A percentile compares a stretch with the other conserved stretches of the same genome.
Conservation (phyloP, 176 grass and related monocot genomes). For the Dendrocalamus sinicus region DNA sequence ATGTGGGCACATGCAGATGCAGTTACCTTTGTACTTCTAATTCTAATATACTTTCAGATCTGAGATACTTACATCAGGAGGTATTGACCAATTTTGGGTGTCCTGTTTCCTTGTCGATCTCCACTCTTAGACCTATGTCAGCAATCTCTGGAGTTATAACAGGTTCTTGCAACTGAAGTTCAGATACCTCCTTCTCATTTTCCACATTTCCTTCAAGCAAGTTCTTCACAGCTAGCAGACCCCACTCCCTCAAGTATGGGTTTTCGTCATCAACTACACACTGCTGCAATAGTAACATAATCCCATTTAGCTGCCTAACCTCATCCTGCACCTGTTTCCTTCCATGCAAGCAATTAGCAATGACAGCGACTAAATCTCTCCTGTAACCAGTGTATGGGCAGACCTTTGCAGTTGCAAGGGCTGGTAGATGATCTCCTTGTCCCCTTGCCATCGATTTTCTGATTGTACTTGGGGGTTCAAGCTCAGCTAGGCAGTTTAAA, state of each 20-base stretch:
- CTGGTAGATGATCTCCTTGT: constrained; percentile 42
- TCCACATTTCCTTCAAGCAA: constrained; percentile 86
- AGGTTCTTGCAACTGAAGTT: constrained; percentile 80
- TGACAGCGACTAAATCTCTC: constrained; percentile 78
- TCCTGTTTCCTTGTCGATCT: constrained; percentile 74
- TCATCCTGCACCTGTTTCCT: constrained; percentile 81
- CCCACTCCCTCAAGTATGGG: constrained; percentile 91
- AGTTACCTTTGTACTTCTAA: not conserved
- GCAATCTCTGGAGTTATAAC: constrained; percentile 77
- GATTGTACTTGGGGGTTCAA: constrained; percentile 84
- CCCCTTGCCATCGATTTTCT: constrained; percentile 67
- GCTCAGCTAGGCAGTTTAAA: constrained; percentile 64
- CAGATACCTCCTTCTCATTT: constrained; percentile 73
- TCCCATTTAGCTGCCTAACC: constrained; percentile 62
- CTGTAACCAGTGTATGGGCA: constrained; percentile 89
- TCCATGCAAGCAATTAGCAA: constrained; percentile 76
- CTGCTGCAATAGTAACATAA: constrained; percentile 81
- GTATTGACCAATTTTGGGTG: constrained; percentile 81
- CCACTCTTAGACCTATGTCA: constrained; percentile 71
- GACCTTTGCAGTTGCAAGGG: constrained; percentile 48
- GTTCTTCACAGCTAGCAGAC: constrained; percentile 72
- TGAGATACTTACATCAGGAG: constrained; percentile 51
- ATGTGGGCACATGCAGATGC: not conserved
- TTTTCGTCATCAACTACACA: constrained; percentile 92
- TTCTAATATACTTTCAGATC: constrained; percentile 27